phyloP scores from a whole-genome alignment of 2,329 filamentous ascomycete species.

The Zymoseptoria passerinii region DNA sequence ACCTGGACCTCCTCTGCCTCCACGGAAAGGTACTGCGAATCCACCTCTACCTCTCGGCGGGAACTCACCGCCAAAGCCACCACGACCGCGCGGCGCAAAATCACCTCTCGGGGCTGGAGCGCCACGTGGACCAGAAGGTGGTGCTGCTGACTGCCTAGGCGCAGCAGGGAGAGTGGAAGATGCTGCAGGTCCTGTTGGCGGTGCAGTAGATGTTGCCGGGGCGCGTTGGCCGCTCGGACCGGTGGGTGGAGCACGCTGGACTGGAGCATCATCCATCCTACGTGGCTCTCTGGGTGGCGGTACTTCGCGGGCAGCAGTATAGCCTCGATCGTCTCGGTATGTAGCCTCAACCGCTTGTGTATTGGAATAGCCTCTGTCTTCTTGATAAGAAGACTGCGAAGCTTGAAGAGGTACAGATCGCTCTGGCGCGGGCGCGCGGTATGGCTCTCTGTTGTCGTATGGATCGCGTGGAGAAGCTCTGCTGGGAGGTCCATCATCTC shows the following conservation, averaged over 20 bases:
- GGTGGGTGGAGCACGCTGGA: conserved; percentile 21
- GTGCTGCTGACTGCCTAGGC: conserved; percentile 20
- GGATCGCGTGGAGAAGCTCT: conserved; percentile 21
- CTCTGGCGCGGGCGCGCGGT: conserved; percentile 12
- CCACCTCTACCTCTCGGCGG: conserved; percentile 26
- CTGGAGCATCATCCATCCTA: background rate
- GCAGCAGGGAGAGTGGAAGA: conserved; percentile 25
- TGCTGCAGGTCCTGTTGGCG: conserved; percentile 26
- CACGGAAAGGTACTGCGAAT: conserved; percentile 7
- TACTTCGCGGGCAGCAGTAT: conserved; percentile 17
- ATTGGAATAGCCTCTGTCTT: conserved; percentile 21
- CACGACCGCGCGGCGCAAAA: conserved; percentile 26
- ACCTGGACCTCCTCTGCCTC: conserved; percentile 6
- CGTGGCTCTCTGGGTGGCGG: conserved; percentile 8
- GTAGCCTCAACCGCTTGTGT: conserved; percentile 19
- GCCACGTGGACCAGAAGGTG: conserved; percentile 28
- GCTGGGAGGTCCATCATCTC: conserved; percentile 24
- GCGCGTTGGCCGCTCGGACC: conserved; percentile 20
- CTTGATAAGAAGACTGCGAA: conserved; percentile 21
- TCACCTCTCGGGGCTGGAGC: conserved; percentile 33
- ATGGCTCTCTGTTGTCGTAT: conserved; percentile 23
- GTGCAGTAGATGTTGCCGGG: conserved; percentile 17
- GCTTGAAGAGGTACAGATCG: conserved; percentile 26
- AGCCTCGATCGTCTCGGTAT: conserved; percentile 17
- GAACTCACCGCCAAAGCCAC: conserved; percentile 24